Evolutionary conservation across 768 basidiomycete species (phyloP).

Genomic region (Coprinopsis sp.): DNA sequence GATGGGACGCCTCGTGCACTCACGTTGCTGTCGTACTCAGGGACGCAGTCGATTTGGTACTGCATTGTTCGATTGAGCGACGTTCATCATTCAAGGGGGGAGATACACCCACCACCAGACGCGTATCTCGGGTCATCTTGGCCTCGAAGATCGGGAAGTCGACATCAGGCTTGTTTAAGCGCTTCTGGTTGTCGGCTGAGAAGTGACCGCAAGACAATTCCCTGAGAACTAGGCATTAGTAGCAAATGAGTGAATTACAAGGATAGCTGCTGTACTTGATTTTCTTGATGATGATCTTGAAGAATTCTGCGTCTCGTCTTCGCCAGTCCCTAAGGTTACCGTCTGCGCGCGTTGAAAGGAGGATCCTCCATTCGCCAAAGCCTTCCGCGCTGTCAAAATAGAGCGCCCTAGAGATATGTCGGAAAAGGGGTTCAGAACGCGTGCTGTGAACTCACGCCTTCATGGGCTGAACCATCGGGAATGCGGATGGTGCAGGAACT

Average conservation of each 20-base stretch:
- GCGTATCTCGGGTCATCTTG: constrained; percentile 52
- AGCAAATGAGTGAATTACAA: constrained; percentile 12
- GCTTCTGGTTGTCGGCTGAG: constrained; percentile 64
- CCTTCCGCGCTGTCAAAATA: constrained; percentile 55
- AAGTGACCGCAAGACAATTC: constrained; percentile 69
- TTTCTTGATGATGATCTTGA: constrained; percentile 59
- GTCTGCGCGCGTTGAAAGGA: constrained; percentile 50
- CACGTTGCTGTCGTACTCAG: constrained; percentile 29
- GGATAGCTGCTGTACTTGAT: too few relatives aligned
- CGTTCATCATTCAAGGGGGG: too few relatives aligned
- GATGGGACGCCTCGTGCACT: too few relatives aligned
- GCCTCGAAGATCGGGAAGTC: constrained; percentile 65
- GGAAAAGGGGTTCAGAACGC: not conserved
- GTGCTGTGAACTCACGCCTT: constrained; percentile 44
- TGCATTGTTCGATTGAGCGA: too few relatives aligned
- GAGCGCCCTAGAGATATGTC: constrained; percentile 32
- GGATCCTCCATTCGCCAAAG: constrained; percentile 62
- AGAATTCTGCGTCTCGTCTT: constrained; percentile 40
- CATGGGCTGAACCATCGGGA: constrained; percentile 49
- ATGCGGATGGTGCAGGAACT: constrained; percentile 14
- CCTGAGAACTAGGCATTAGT: constrained; percentile 27
- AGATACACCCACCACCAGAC: constrained; percentile 46
- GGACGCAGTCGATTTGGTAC: constrained; percentile 48
- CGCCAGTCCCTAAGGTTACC: constrained; percentile 44
- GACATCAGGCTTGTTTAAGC: constrained; percentile 38